These are phyloP conservation scores for Penicillium sp. DNA, from an alignment of 2,329 filamentous ascomycete genomes.

Conservation along the genomic window DNA sequence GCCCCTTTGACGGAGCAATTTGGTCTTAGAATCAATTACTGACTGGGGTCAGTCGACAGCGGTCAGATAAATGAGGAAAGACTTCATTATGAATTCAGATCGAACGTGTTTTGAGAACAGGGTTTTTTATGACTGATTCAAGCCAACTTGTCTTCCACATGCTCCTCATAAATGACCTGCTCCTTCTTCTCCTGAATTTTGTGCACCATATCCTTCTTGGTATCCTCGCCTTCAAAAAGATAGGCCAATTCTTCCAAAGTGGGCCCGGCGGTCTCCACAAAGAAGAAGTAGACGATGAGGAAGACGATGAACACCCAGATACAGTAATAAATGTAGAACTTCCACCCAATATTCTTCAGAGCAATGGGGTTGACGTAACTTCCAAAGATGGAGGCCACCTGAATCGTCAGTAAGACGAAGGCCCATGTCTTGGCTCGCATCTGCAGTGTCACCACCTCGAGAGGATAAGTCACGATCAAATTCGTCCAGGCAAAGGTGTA, in stretches of 20 bases:
- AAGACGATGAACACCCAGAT: slow-evolving; percentile 26
- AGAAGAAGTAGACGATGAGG: slow-evolving; percentile 20
- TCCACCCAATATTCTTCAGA: slow-evolving; percentile 32
- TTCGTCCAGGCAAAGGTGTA: slow-evolving; percentile 52
- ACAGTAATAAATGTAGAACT: slow-evolving; percentile 34
- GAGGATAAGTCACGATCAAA: slow-evolving; percentile 49
- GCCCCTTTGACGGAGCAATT: too few species aligned
- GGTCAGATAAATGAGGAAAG: too few species aligned
- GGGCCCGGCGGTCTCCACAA: slow-evolving; percentile 14
- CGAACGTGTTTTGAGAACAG: background rate
- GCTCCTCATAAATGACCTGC: slow-evolving; percentile 17
- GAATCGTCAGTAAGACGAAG: slow-evolving; percentile 47
- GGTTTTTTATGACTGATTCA: slow-evolving; percentile 1
- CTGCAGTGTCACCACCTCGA: slow-evolving; percentile 49
- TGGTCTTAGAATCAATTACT: too few species aligned
- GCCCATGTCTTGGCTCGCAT: slow-evolving; percentile 51
- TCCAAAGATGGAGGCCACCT: slow-evolving; percentile 28
- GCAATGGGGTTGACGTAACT: slow-evolving; percentile 35
- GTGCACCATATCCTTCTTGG: slow-evolving; percentile 11
- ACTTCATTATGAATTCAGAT: background rate
- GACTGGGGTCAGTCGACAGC: too few species aligned
- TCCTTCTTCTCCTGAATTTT: slow-evolving; percentile 17
- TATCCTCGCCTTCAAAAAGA: slow-evolving; percentile 19
- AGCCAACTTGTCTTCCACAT: slow-evolving; percentile 13
- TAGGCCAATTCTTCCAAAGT: slow-evolving; percentile 16